Evolutionary conservation across 495 filamentous ascomycete species (phyloP).

Genomic region (Hypoxylon cercidicola): DNA sequence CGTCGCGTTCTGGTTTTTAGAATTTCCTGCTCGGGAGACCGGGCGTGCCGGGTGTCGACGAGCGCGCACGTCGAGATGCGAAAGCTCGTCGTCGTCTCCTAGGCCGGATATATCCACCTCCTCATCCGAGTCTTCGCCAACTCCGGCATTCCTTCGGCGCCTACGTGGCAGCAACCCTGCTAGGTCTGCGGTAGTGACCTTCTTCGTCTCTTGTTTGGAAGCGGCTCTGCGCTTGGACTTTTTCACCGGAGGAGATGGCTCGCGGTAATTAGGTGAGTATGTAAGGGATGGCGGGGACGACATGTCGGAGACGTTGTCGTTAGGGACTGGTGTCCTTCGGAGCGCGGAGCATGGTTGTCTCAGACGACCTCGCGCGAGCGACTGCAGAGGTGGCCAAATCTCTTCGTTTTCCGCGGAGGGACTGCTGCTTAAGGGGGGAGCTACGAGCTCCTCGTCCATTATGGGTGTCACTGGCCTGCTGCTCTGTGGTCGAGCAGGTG

Average conservation of each 20-base stretch:
- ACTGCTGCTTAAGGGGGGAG: constrained; percentile 57
- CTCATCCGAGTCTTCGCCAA: constrained; percentile 40
- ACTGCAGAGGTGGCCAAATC: constrained; percentile 53
- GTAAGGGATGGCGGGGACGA: constrained; percentile 63
- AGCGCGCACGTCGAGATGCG: constrained; percentile 46
- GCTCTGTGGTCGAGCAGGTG: constrained; percentile 23
- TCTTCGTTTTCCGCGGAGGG: constrained; percentile 50
- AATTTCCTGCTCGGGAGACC: constrained; percentile 27
- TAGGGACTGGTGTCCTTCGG: constrained; percentile 45
- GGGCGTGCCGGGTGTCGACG: constrained; percentile 35
- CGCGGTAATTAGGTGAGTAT: constrained; percentile 59
- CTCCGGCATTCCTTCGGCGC: constrained; percentile 43
- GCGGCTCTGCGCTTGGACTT: constrained; percentile 37
- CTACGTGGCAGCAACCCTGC: constrained; percentile 54
- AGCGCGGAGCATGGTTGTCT: constrained; percentile 34
- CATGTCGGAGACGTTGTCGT: constrained; percentile 51
- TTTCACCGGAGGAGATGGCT: constrained; percentile 40
- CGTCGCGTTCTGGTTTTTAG: constrained; percentile 19
- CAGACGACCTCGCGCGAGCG: constrained; percentile 48
- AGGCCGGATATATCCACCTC: constrained; percentile 46
- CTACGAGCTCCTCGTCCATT: constrained; percentile 51
- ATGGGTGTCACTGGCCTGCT: constrained; percentile 20
- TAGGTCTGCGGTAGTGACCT: constrained; percentile 56
- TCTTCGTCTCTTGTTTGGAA: constrained; percentile 36
- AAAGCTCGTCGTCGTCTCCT: constrained; percentile 49